A percentile compares a stretch with the other conserved stretches of the same genome.
phyloP scores from a whole-genome alignment of 1,284 basidiomycete genomes.

The Heterobasidion irregulare region DNA sequence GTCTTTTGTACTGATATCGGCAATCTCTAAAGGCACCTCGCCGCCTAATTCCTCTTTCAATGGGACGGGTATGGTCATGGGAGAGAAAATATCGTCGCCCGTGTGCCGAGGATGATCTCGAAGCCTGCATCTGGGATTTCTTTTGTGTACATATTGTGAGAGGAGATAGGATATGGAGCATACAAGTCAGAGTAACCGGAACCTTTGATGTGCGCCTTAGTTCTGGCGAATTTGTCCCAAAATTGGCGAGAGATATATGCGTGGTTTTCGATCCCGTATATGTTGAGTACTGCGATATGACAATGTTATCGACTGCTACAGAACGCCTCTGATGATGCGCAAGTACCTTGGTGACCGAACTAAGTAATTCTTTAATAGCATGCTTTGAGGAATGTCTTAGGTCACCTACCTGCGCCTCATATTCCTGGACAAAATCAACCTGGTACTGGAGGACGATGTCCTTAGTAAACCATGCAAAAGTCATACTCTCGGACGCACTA shows the following conservation, averaged over 20 bases:
- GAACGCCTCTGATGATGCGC: background rate
- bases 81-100: background rate
- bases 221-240: constrained; percentile 39
- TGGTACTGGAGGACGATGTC: constrained; percentile 38
- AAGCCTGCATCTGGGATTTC: constrained; percentile 3
- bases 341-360: background rate
- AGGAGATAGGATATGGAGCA: background rate
- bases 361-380: background rate
- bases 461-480: background rate
- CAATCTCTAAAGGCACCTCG: background rate
- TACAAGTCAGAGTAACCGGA: constrained; percentile 35
- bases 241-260: constrained; percentile 36
- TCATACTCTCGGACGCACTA: constrained; percentile 29
- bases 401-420: background rate
- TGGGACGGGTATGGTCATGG: constrained; percentile 2
- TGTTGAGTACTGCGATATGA: constrained; percentile 30
- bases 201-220: constrained; percentile 33
- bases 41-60: background rate
- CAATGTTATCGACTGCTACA: too few relatives aligned
- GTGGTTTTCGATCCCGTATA: constrained; percentile 50
- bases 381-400: background rate
- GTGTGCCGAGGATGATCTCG: constrained; percentile 1
- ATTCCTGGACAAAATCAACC: constrained; percentile 34
- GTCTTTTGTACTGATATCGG: constrained; percentile 15
- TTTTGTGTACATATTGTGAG: background rate